Conservation (phyloP, 257 asterid species). For the Solanum chmielewskii region DNA sequence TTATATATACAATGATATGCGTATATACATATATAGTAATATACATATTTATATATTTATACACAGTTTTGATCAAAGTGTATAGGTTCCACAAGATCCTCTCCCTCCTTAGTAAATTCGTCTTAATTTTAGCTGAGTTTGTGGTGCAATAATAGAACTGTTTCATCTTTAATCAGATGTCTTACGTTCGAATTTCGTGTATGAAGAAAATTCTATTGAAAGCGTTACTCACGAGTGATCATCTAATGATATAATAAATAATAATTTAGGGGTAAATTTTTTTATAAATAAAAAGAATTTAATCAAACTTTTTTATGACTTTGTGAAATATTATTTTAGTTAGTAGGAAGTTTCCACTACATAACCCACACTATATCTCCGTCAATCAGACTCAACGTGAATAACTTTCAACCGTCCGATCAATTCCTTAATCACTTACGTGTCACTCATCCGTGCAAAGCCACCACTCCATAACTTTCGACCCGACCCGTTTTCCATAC, state of each 20-base stretch:
- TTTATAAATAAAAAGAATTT: too few species aligned
- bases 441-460: not conserved
- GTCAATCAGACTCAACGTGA: not conserved
- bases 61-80: too few species aligned
- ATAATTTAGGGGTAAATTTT: too few species aligned
- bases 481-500: not conserved
- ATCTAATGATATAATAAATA: too few species aligned
- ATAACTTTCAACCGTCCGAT: not conserved
- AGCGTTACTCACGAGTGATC: not conserved
- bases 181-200: fast-evolving
- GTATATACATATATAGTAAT: too few species aligned
- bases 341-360: not conserved
- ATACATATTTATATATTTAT: too few species aligned
- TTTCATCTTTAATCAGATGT: too few species aligned
- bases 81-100: not conserved
- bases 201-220: too few species aligned
- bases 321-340: not conserved
- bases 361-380: not conserved
- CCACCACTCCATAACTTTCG: not conserved
- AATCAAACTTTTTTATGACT: not conserved
- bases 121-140: not conserved
- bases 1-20: too few species aligned
- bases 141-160: fast-evolving
- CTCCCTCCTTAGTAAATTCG: not conserved
- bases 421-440: not conserved